A percentile compares a stretch with the other conserved stretches of the same genome.
phyloP scores from a whole-genome alignment of 352 stramenopile species.

The Pythium periplocum region DNA sequence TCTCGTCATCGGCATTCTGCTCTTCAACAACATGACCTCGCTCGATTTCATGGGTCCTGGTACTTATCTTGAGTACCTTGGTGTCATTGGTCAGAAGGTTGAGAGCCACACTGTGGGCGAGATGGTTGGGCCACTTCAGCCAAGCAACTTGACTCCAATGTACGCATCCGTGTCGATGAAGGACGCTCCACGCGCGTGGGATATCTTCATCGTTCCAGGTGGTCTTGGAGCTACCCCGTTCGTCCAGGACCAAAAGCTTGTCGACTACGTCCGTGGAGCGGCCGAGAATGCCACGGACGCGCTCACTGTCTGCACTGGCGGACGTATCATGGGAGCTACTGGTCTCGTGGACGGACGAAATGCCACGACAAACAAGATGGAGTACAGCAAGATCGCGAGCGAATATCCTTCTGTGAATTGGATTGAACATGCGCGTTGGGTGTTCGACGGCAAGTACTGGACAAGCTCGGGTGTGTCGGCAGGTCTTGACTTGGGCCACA shows the following conservation, averaged over 20 bases:
- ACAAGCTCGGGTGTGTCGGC: conserved; percentile 62
- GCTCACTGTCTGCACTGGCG: conserved; percentile 56
- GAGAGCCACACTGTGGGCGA: conserved; percentile 47
- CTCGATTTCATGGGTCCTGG: conserved; percentile 57
- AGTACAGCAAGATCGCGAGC: conserved; percentile 29
- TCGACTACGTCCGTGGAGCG: conserved; percentile 29
- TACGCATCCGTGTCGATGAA: conserved; percentile 28
- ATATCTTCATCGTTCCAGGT: conserved; percentile 43
- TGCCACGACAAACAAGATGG: conserved; percentile 66
- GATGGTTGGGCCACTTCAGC: conserved; percentile 25
- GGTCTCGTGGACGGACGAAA: conserved; percentile 34
- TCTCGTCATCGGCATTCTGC: conserved; percentile 44
- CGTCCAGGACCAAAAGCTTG: conserved; percentile 30
- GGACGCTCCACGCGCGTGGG: conserved; percentile 22
- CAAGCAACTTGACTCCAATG: conserved; percentile 31
- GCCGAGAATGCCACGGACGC: conserved; percentile 29
- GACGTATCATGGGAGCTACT: conserved; percentile 32
- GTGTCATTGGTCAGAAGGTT: conserved; percentile 30
- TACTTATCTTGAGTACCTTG: conserved; percentile 57
- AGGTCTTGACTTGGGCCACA: conserved; percentile 57
- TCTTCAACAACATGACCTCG: conserved; percentile 54
- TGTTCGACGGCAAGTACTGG: conserved; percentile 49
- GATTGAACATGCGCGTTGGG: conserved; percentile 54
- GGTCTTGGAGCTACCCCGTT: conserved; percentile 22
- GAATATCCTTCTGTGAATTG: conserved; percentile 34